Evolutionary conservation across 495 filamentous ascomycete genomes (phyloP).

Genomic region (Podospora bellae-mahoneyi): DNA sequence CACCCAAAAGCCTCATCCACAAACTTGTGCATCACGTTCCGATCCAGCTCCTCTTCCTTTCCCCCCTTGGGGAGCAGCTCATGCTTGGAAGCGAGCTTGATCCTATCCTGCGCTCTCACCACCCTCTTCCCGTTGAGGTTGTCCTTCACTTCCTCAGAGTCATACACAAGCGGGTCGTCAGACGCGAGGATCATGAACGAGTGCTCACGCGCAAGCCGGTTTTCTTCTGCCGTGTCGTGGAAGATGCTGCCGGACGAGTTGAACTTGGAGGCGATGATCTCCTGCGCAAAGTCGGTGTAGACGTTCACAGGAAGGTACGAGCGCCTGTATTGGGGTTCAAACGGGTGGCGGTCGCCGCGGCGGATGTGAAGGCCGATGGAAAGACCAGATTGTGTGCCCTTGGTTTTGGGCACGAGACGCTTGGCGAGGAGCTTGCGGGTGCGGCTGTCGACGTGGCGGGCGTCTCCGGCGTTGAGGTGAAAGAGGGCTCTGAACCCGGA

Average conservation of each 20-base stretch:
- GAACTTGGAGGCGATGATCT: slow-evolving; percentile 40
- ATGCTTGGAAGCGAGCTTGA: slow-evolving; percentile 59
- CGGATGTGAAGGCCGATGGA: slow-evolving; percentile 67
- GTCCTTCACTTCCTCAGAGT: slow-evolving; percentile 41
- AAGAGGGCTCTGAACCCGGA: slow-evolving; percentile 65
- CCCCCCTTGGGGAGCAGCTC: slow-evolving; percentile 33
- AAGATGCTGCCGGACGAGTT: slow-evolving; percentile 32
- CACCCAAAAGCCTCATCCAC: slow-evolving; percentile 66
- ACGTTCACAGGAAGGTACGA: slow-evolving; percentile 65
- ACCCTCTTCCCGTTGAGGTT: slow-evolving; percentile 27
- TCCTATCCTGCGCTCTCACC: slow-evolving; percentile 59
- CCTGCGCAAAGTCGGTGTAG: slow-evolving; percentile 50
- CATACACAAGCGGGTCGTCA: slow-evolving; percentile 68
- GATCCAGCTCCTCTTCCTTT: slow-evolving; percentile 30
- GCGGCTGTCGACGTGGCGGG: slow-evolving; percentile 51
- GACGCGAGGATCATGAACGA: slow-evolving; percentile 59
- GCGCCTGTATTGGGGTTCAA: slow-evolving; percentile 61
- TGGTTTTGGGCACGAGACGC: slow-evolving; percentile 40
- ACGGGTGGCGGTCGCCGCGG: slow-evolving; percentile 66
- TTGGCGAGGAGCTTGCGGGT: slow-evolving; percentile 45
- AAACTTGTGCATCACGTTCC: slow-evolving; percentile 51
- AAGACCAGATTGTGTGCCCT: slow-evolving; percentile 38
- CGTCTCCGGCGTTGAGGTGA: slow-evolving; percentile 54
- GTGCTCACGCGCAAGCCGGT: slow-evolving; percentile 35
- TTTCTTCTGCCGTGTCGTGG: slow-evolving; percentile 24